Conservation (phyloP, 805 yeast genomes). For the Kodamaea kaohsiungensis region DNA sequence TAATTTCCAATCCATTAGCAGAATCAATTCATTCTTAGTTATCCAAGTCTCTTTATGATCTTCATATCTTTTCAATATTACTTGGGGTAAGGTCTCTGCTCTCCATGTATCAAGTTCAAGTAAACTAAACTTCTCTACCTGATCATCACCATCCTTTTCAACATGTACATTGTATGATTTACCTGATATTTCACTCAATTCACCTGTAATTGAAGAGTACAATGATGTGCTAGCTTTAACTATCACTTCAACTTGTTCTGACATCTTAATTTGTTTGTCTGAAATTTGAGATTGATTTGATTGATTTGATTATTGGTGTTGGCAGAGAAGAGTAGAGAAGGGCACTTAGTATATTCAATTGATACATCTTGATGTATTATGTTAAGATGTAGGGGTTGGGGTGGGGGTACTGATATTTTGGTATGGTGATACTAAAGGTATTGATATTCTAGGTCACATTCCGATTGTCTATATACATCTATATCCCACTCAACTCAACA, state of each 20-base stretch:
- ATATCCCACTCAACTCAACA: background rate
- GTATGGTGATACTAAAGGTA: too few relatives aligned
- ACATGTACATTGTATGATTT: conserved; percentile 25
- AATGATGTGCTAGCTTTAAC: conserved; percentile 23
- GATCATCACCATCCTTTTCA: background rate
- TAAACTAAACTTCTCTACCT: conserved; percentile 10
- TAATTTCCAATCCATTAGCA: conserved; percentile 52
- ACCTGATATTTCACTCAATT: conserved; percentile 26
- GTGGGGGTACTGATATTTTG: too few relatives aligned
- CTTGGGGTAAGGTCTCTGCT: conserved; percentile 26
- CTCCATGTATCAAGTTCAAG: conserved; percentile 43
- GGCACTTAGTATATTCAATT: too few relatives aligned
- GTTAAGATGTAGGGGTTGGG: too few relatives aligned
- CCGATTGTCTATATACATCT: background rate
- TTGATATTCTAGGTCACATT: too few relatives aligned
- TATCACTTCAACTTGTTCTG: conserved; percentile 1
- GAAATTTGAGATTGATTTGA: background rate
- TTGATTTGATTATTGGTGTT: too few relatives aligned
- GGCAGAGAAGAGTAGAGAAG: too few relatives aligned
- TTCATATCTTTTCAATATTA: conserved; percentile 24
- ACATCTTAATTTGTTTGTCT: background rate
- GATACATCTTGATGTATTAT: too few relatives aligned
- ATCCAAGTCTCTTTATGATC: conserved; percentile 25
- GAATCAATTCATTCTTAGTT: conserved; percentile 39
- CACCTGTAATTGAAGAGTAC: conserved; percentile 28